Evolutionary conservation across 768 basidiomycete genomes (phyloP), one percentile per base, ranked within the genome.

Genomic region (Kwoniella newhampshirensis): DNA sequence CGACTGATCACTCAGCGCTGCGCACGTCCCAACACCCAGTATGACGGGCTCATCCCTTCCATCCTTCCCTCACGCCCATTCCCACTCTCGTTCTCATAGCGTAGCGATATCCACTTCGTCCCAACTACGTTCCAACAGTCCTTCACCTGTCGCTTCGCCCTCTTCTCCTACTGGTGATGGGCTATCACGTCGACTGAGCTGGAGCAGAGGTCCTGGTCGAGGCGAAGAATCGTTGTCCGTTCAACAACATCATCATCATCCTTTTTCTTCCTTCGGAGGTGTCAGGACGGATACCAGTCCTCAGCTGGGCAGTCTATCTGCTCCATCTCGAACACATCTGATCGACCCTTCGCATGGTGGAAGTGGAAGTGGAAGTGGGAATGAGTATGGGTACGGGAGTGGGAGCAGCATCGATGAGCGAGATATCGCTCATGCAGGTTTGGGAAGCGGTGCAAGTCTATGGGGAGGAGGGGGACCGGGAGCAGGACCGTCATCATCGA

Each of bases 151-250:
- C 11, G 62, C 62, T 15, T 64, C 66, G 21, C 66, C 66, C 17
- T 62, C 68, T n/a, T 64, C 68, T 23, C 55, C 66, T 5, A 45
- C 51, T 8, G 46, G 36, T 1, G 70, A 71, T 17, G 70, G 70
- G 4, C 51, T 71, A 17, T 62, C 62, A 0, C 35, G 64, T 18
- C 54, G 70, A 26, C 50, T 62, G 17, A 66, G 62, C 47, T 71
- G 70, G 70, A 71, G 63, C 23, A 32, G 57, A 40, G 35, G 20
- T n/a, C n/a, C 25, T 6, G 15, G 32, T 32, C 28, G 39, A 50
- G 48, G 30, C 8, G 17, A 50, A 36, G 48, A 30, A 50, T 50
- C 26, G 32, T n/a, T 23, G 8, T 12, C 13, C 32, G 32, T 32
- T 13, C 32, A 32, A 32, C 7, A 32, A 27, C 39, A 27, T n/a